Base-by-base conservation (phyloP, 192 early-diverging fungal genomes). In the Coemansia sp. region DNA sequence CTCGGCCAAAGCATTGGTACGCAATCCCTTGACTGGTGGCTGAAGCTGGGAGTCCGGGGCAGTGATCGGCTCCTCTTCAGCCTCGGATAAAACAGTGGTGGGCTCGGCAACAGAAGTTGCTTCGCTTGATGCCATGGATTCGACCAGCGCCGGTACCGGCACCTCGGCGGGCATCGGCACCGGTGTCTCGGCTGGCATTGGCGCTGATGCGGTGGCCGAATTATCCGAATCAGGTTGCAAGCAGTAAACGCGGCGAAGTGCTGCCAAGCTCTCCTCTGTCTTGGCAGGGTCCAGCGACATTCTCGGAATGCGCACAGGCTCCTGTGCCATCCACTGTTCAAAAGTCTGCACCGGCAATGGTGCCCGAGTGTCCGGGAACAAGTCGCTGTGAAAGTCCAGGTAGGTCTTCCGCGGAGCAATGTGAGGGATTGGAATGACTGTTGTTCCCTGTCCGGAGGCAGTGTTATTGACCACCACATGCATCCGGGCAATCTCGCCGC, bases 351-450 rank as follows among this genome's bases (percentile, higher is more conserved):
- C 77, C 12, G 84, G 75, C 6, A 77, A 12, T 29, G 59, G 53
- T 48, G 68, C 81, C 23, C 84, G 81, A 11, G 94, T 92, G 14
- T 91, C 87, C 17, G 94, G 94, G 57, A 87, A 96, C 11, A 96
- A 59, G 41, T 96, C 93, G 10, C 66, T 58, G 55, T 93, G 88
- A 52, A 91, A 96, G 47, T 92, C 91, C 10, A 88, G 72, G 53
- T 91, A 87, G 21, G 79, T 76, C 67, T 86, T 60, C 15, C 71
- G 80, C 2, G 90, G 89, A 0, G 90, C 80, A 15, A 79, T 63
- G 29, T 80, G 82, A 6, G 80, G 73, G 23, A 95, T 67, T 4
- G 90, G 92, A 46, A 91, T 64, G 8, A 93, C 67, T 19, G 78
- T 68, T 2, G 60, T 50, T 32, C 79, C 84, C 22, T 81, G 80